Evolutionary conservation across 352 stramenopile genomes (phyloP), one percentile per base, ranked within the genome.

Genomic region (Pythium periplocum): DNA sequence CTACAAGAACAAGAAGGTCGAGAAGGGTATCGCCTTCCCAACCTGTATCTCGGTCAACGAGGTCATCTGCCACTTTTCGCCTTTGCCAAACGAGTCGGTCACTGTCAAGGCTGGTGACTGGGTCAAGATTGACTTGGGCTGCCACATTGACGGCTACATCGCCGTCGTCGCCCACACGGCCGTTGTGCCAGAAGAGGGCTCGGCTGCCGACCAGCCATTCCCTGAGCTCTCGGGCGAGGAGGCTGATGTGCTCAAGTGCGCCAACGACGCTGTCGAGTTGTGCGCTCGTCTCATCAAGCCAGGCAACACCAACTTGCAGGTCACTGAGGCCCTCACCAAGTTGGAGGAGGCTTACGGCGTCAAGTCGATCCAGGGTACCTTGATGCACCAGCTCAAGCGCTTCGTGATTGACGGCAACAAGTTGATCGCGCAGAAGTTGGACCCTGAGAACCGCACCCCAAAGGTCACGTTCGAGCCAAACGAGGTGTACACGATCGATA

Each of bases 381-480:
- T 98, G 54, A 99, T 99, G 96, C 97, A 99, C 75, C 97, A 99
- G 83, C 97, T 99, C 71, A 99, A 99, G 78, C 93, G 95, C 59
- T 97, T 94, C 59, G 95, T 99, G 10, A 97, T 99, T 59, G 97
- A 99, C 69, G 97, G 96, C 54, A 98, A 98, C 67, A 99, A 99
- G 75, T 68, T 96, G 35, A 96, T 98, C 52, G 75, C 96, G 34
- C 74, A 94, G 64, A 92, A 93, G 63, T 74, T 95, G n/a, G 89
- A 97, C 64, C 66, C 89, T 45, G 92, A 98, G 57, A 86, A 89
- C 63, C 80, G 83, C 51, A 87, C 76, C 45, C 77, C 80, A 5
- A 93, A 89, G 68, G 68, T 87, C 6, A 93, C 80, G 48, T 99
- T 99, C 69, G 97, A 99, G 71, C 71, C 94, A 32, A 92, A 96